These are phyloP conservation scores for Plantago elongata DNA, from an alignment of 257 asterid genomes.

Conservation along the genomic window DNA sequence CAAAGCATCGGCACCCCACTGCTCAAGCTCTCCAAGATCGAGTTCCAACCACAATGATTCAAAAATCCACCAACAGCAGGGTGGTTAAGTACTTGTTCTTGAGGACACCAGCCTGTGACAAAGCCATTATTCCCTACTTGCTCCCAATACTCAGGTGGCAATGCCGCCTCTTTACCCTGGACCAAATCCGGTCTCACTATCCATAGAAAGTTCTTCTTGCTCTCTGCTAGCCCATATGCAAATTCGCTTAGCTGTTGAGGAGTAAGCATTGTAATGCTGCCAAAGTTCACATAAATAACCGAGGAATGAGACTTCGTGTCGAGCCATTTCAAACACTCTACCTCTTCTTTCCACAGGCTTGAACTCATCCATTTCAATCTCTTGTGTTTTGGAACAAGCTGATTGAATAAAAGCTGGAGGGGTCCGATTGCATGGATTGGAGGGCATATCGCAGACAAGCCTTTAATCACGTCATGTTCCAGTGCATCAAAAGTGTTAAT, in stretches of 20 bases:
- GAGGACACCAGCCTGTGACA: constrained; percentile 36
- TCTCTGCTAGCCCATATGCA: constrained; percentile 40
- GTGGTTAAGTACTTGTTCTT: constrained; percentile 38
- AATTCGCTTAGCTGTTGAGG: constrained; percentile 22
- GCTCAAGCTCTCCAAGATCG: constrained; percentile 33
- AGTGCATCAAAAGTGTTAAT: constrained; percentile 34
- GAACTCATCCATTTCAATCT: constrained; percentile 16
- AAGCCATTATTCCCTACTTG: constrained; percentile 27
- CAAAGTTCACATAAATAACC: constrained; percentile 40
- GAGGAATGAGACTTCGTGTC: constrained; percentile 24
- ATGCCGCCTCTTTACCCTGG: constrained; percentile 12
- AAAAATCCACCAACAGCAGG: constrained; percentile 31
- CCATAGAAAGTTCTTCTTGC: constrained; percentile 38
- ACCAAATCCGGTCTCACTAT: constrained; percentile 34
- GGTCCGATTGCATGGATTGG: constrained; percentile 42
- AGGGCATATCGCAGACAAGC: constrained; percentile 33
- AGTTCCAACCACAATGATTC: constrained; percentile 51
- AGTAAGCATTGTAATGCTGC: constrained; percentile 35
- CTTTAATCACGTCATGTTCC: constrained; percentile 21
- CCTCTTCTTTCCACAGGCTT: constrained; percentile 37
- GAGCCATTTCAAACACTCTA: constrained; percentile 36
- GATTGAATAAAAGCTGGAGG: constrained; percentile 23
- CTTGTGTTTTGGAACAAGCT: constrained; percentile 14
- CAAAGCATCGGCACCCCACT: constrained; percentile 42
- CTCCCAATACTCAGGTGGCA: constrained; percentile 23